Evolutionary conservation across 805 yeast species (phyloP).

Genomic region (Ascoidea asiatica): DNA sequence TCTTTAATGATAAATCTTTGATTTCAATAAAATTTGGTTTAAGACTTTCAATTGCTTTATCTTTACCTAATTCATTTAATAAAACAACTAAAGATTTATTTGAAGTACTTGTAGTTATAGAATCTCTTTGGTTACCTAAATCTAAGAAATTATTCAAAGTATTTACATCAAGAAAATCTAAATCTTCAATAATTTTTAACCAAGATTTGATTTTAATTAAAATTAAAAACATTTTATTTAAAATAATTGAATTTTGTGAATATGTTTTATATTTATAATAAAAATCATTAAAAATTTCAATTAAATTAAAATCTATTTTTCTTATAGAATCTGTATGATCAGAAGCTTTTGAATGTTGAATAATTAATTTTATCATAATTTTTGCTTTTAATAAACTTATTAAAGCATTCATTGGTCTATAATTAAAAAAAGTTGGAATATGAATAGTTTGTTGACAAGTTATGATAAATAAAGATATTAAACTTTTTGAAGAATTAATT

Average conservation of each 20-base stretch:
- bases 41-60: conserved; percentile 24
- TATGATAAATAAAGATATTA: conserved; percentile 29
- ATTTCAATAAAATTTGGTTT: not conserved
- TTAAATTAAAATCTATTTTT: conserved; percentile 9
- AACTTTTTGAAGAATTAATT: conserved; percentile 30
- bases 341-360: conserved; percentile 10
- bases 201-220: conserved; percentile 9
- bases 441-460: conserved; percentile 24
- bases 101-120: conserved; percentile 35
- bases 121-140: not conserved
- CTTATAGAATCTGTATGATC: conserved; percentile 18
- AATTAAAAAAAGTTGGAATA: conserved; percentile 38
- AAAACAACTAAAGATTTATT: conserved; percentile 40
- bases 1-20: not conserved
- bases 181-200: conserved; percentile 8
- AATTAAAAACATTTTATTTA: conserved; percentile 10
- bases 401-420: conserved; percentile 39
- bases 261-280: conserved; percentile 7
- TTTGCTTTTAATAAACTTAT: conserved; percentile 33
- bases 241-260: conserved; percentile 7
- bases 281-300: conserved; percentile 8
- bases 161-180: not conserved
- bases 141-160: not conserved
- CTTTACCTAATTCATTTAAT: conserved; percentile 39
- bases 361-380: conserved; percentile 26